Conservation (phyloP, 768 basidiomycete species). For the Collybia sp. region DNA sequence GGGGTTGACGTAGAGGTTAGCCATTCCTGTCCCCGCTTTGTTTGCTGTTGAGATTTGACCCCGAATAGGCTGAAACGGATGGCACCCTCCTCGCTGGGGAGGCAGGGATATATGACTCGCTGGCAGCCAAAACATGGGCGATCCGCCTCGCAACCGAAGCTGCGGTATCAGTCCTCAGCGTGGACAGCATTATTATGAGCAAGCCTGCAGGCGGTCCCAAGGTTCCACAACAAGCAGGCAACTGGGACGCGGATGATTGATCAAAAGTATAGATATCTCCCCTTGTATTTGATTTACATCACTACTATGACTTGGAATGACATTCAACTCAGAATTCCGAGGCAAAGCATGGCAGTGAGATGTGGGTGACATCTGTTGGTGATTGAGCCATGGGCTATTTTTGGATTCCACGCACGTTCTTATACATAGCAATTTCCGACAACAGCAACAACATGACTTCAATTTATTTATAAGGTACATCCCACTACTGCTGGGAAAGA, state of each 20-base stretch:
- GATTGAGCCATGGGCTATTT: too few species aligned
- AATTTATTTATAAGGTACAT: too few species aligned
- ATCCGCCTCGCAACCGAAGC: conserved; percentile 89
- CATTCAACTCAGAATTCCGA: too few species aligned
- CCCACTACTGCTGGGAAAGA: too few species aligned
- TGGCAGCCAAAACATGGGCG: conserved; percentile 88
- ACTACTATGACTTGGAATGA: too few species aligned
- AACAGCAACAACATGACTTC: too few species aligned
- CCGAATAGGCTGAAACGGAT: conserved; percentile 62
- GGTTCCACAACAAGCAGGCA: conserved; percentile 80
- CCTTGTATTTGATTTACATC: conserved; percentile 1
- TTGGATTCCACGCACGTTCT: too few species aligned
- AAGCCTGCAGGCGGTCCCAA: conserved; percentile 90
- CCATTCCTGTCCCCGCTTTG: neutral
- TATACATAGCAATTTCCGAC: too few species aligned
- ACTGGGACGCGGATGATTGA: conserved; percentile 80
- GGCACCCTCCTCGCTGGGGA: conserved; percentile 66
- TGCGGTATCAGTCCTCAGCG: conserved; percentile 84
- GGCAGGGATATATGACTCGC: conserved; percentile 77
- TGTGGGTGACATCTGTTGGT: too few species aligned
- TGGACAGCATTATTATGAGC: conserved; percentile 98
- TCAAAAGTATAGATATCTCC: conserved; percentile 3
- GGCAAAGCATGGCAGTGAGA: too few species aligned
- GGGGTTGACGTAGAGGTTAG: conserved; percentile 88
- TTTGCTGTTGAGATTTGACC: too few species aligned